phyloP scores from a whole-genome alignment of 352 stramenopile species.

The Globisporangium okanoganense region DNA sequence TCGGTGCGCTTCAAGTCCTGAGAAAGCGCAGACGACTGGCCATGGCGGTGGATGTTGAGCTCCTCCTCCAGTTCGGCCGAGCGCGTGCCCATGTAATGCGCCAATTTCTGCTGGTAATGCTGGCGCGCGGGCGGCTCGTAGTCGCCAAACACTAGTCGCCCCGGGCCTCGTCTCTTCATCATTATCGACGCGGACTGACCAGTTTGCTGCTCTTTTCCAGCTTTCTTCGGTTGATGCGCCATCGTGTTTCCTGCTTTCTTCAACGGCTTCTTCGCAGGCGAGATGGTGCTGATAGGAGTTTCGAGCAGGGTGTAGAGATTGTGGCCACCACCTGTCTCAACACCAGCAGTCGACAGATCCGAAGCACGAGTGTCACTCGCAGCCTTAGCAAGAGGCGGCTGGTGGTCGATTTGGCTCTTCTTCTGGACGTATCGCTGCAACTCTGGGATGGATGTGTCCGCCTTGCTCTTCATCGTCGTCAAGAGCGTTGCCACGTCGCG shows the following conservation, averaged over 20 bases:
- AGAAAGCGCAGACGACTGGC: conserved; percentile 19
- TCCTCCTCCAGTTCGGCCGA: conserved; percentile 66
- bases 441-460: conserved; percentile 43
- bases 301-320: conserved; percentile 42
- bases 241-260: conserved; percentile 23
- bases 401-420: conserved; percentile 20
- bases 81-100: conserved; percentile 68
- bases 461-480: conserved; percentile 23
- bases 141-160: conserved; percentile 68
- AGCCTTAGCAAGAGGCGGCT: not conserved
- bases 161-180: conserved; percentile 37
- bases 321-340: conserved; percentile 2
- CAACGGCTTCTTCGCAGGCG: conserved; percentile 17
- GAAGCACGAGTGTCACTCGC: not conserved
- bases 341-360: not conserved
- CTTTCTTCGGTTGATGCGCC: conserved; percentile 9
- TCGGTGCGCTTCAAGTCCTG: conserved; percentile 59
- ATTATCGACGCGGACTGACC: conserved; percentile 12
- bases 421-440: conserved; percentile 68
- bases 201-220: conserved; percentile 8
- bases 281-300: conserved; percentile 21
- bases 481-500: conserved; percentile 18
- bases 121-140: conserved; percentile 58
- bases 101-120: conserved; percentile 75
- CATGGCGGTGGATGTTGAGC: conserved; percentile 57